A percentile compares a stretch with the other conserved stretches of the same genome.
Conservation (phyloP, 306 rosid genomes). For the Trichosanthes cucumerina region DNA sequence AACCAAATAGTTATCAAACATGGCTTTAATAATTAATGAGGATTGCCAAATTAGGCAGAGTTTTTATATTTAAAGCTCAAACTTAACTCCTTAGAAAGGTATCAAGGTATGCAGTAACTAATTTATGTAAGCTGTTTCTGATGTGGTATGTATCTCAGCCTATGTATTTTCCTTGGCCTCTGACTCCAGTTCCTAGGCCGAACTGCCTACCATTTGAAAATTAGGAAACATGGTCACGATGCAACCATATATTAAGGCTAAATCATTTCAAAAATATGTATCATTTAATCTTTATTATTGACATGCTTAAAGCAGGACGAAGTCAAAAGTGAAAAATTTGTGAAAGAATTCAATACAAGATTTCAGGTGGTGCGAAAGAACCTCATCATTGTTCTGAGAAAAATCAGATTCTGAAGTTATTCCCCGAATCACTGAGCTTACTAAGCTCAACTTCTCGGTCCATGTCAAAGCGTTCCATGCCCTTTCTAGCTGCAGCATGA, state of each 20-base stretch:
- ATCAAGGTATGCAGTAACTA: no score
- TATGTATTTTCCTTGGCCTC: neutral
- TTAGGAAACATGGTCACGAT: neutral
- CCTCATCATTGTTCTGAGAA: slow-evolving; percentile 46
- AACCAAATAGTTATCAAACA: no score
- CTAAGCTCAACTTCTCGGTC: slow-evolving; percentile 58
- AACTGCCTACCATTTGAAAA: neutral
- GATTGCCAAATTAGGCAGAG: neutral
- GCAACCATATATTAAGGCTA: neutral
- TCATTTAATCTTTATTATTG: neutral
- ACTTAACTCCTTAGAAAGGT: neutral
- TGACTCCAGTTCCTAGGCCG: neutral
- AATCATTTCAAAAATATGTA: neutral
- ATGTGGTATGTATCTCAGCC: neutral
- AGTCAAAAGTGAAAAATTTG: no score
- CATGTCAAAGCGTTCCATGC: slow-evolving; percentile 78
- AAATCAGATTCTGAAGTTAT: slow-evolving; percentile 51
- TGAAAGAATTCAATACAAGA: neutral
- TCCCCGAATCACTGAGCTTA: slow-evolving; percentile 52
- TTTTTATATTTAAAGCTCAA: neutral
- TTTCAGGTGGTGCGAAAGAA: slow-evolving; percentile 20
- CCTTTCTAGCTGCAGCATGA: slow-evolving; percentile 73
- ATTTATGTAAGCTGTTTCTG: neutral
- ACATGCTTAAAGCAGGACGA: no score
- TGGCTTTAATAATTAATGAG: no score